phyloP scores from a whole-genome alignment of 352 stramenopile species.

The Elongisporangium senticosum region DNA sequence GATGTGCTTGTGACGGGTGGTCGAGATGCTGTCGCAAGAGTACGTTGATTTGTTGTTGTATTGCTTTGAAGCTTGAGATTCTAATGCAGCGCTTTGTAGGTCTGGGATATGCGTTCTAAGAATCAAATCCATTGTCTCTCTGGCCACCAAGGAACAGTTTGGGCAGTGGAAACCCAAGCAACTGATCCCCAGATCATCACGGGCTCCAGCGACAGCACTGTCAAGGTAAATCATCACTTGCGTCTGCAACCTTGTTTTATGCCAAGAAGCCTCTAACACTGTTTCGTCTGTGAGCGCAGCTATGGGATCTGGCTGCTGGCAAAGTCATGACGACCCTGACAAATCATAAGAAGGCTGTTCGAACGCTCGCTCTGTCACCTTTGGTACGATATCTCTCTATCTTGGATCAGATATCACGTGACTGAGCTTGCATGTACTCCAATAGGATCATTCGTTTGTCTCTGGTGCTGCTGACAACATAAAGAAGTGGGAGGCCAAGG shows the following conservation, averaged over 20 bases:
- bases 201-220: conserved; percentile 90
- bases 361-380: conserved; percentile 87
- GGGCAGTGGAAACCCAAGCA: conserved; percentile 91
- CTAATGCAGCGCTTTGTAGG: conserved; percentile 22
- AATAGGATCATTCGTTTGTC: conserved; percentile 95
- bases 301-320: conserved; percentile 98
- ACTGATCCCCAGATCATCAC: conserved; percentile 96
- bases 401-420: not conserved
- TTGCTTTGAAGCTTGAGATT: conserved; percentile 17
- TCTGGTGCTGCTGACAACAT: conserved; percentile 96
- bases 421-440: not conserved
- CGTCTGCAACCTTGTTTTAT: not conserved
- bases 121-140: conserved; percentile 95
- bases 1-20: conserved; percentile 98
- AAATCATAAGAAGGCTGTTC: conserved; percentile 99
- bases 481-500: conserved; percentile 98
- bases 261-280: not conserved
- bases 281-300: conserved; percentile 17
- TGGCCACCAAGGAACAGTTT: conserved; percentile 97
- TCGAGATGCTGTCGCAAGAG: conserved; percentile 81
- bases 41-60: conserved; percentile 38
- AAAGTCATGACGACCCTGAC: conserved; percentile 98
- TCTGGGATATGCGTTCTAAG: conserved; percentile 99
- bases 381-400: conserved; percentile 30
- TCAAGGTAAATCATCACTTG: conserved; percentile 64